Evolutionary conservation across 352 stramenopile genomes (phyloP).

Genomic region (Pythium sukuiense): DNA sequence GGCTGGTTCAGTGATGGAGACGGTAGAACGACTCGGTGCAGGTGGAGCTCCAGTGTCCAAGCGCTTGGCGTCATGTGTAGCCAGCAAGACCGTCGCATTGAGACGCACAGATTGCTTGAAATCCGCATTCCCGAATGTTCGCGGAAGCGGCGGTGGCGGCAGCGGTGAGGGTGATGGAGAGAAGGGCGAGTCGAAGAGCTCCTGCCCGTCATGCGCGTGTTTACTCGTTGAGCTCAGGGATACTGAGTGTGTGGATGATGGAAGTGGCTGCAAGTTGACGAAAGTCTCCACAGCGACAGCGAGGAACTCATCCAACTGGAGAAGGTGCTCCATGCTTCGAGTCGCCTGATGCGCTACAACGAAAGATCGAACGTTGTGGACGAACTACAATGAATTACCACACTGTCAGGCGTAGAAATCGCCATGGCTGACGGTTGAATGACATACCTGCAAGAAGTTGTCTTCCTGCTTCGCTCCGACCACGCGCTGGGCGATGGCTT

Average conservation of each 20-base stretch:
- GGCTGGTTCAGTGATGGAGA: neutral
- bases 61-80: neutral
- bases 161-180: slow-evolving; percentile 26
- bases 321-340: slow-evolving; percentile 8
- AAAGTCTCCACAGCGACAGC: slow-evolving; percentile 18
- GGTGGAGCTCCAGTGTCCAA: neutral
- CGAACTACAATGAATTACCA: slow-evolving; percentile 15
- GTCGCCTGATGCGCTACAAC: neutral
- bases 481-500: slow-evolving; percentile 38
- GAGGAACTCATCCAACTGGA: slow-evolving; percentile 24
- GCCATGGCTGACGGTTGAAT: too few relatives aligned
- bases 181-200: neutral
- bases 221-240: slow-evolving; percentile 22
- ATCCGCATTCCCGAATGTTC: slow-evolving; percentile 9
- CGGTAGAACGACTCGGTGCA: neutral
- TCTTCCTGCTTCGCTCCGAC: slow-evolving; percentile 55
- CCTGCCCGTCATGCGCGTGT: slow-evolving; percentile 17
- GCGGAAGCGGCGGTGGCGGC: slow-evolving; percentile 23
- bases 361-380: slow-evolving; percentile 19
- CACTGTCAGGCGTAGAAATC: neutral
- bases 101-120: neutral
- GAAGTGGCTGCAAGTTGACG: neutral
- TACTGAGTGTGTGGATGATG: neutral
- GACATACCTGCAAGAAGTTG: slow-evolving; percentile 43
- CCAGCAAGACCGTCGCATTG: neutral